Base-by-base conservation (phyloP, 352 stramenopile species). In the Phytophthora rubi region DNA sequence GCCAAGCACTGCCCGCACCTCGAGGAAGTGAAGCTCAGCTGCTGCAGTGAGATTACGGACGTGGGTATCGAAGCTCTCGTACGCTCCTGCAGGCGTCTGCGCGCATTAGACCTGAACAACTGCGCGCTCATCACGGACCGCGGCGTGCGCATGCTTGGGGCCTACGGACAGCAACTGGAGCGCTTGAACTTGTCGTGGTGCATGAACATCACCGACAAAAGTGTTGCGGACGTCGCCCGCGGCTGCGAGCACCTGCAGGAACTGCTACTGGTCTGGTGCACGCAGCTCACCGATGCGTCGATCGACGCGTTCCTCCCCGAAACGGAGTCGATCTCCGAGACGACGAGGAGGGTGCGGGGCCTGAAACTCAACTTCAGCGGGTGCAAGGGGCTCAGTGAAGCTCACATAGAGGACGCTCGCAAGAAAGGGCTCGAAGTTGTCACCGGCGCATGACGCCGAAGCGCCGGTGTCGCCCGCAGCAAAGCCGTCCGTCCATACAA, bases 161-260 rank as follows among this genome's bases (percentile, higher is more conserved):
- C 35, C 4, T 76, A 91, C 47, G 82, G 76, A 26, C 78, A 85
- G 47, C 81, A 79, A 12, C 76, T 96, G 47, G 79, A 91, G 59
- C 70, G 62, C 23, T 65, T 96, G 37, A 92, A 95, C 61, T 55
- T 96, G 32, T 93, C 88, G 53, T 96, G 89, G 89, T 95, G 88
- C 73, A 89, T 95, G 77, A 94, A 95, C 75, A 91, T 96, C 62
- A 96, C 89, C 9, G 89, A 96, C 79, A 91, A 93, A 64, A 86
- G 88, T 53, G 76, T 94, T 33, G 75, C 85, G 61, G 82, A 89
- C 61, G 49, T 96, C 28, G 85, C 85, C 30, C 73, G 72, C n/a
- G 80, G 77, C 26, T 96, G 86, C 52, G 67, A 77, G n/a, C 65
- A 81, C 26, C 74, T 95, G 30, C 64, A 81, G 16, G 84, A 93